Evolutionary conservation across 2,329 filamentous ascomycete genomes (phyloP).

Genomic region (Fusarium udum): DNA sequence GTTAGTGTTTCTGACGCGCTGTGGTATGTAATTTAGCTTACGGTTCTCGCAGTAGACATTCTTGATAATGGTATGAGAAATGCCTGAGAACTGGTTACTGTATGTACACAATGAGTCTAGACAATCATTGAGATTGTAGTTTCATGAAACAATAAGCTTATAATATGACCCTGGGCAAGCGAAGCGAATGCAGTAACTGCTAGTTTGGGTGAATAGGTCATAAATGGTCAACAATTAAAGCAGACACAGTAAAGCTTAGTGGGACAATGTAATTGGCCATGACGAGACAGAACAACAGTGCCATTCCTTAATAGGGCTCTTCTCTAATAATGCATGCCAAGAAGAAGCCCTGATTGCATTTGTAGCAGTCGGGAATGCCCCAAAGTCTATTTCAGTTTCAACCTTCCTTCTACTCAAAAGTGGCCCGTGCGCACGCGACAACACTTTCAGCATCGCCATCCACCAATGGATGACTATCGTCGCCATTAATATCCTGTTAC

Average conservation of each 20-base stretch:
- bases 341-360: neutral
- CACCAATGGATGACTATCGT: conserved; percentile 35
- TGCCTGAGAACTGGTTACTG: neutral
- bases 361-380: neutral
- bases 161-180: neutral
- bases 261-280: neutral
- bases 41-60: neutral
- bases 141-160: neutral
- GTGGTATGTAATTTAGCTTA: no score
- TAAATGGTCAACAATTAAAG: neutral
- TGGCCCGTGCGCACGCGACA: conserved; percentile 39
- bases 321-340: neutral
- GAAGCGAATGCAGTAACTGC: neutral
- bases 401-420: conserved; percentile 2
- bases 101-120: neutral
- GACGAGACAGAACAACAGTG: neutral
- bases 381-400: conserved; percentile 31
- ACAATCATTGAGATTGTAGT: neutral
- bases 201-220: neutral
- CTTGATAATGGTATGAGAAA: neutral
- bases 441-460: conserved; percentile 30
- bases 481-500: conserved; percentile 24
- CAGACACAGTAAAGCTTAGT: neutral
- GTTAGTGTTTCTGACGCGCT: neutral
- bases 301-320: neutral